phyloP scores from a whole-genome alignment of 2,329 filamentous ascomycete genomes.

The Cyclaneusma minus region DNA sequence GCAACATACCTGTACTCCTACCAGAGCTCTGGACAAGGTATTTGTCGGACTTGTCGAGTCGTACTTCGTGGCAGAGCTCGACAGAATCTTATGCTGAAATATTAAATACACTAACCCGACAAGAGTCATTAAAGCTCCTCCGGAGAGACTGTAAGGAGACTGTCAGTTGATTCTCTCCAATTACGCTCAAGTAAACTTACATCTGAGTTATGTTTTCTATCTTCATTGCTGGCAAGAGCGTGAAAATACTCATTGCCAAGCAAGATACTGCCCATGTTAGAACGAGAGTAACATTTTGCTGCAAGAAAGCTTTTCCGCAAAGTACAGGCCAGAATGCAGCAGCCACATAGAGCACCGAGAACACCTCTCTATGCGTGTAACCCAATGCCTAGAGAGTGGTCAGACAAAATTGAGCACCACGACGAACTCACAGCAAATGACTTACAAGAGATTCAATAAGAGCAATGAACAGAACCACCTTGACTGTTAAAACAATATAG shows the following conservation, averaged over 20 bases:
- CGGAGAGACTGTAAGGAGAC: constrained; percentile 44
- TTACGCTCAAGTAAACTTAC: constrained; percentile 41
- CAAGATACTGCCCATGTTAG: constrained; percentile 65
- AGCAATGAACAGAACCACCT: constrained; percentile 51
- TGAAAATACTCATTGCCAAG: constrained; percentile 77
- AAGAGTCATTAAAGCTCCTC: constrained; percentile 62
- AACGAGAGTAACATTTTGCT: constrained; percentile 45
- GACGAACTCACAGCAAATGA: constrained; percentile 5
- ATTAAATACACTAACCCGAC: constrained; percentile 65
- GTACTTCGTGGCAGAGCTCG: constrained; percentile 10
- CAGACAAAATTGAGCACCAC: constrained; percentile 5
- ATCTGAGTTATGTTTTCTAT: constrained; percentile 61
- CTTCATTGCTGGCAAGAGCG: constrained; percentile 75
- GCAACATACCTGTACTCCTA: constrained; percentile 46
- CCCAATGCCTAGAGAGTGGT: constrained; percentile 53
- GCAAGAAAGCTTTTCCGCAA: constrained; percentile 60
- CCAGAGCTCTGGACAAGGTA: constrained; percentile 37
- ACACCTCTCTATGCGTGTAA: constrained; percentile 80
- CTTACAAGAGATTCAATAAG: constrained; percentile 65
- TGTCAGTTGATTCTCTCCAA: too few species aligned
- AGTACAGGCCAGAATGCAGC: constrained; percentile 64
- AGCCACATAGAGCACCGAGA: constrained; percentile 64
- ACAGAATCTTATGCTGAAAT: constrained; percentile 46
- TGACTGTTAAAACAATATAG: constrained; percentile 42
- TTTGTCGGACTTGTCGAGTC: constrained; percentile 19